Evolutionary conservation across 768 basidiomycete species (phyloP), one percentile per base, ranked within the genome.

Genomic region (Ramaria rubella): DNA sequence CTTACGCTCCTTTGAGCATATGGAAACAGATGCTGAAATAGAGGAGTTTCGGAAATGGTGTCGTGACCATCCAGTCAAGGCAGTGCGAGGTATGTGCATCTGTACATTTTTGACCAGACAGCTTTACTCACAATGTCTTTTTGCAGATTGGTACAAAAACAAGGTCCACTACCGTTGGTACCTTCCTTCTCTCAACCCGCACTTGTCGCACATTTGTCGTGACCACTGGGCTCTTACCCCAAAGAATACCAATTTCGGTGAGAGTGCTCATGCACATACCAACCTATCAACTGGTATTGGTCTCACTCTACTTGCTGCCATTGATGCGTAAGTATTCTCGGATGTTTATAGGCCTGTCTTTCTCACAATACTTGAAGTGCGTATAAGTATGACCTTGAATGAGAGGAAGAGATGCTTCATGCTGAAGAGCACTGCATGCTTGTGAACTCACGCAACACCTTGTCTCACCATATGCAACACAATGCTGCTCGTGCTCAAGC

Each of bases 101-200:
- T n/a, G n/a, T n/a, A n/a, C n/a, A n/a, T n/a, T 15, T 19, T 44
- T 42, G 21, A 19, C 17, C 17, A 9, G 23, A n/a, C 3, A 30
- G 1, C 17, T 26, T n/a, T n/a, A n/a, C n/a, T n/a, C n/a, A 31
- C 12, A 43, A n/a, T n/a, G 12, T 26, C 31, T 8, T 43, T 30
- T 33, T 19, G 31, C 11, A 65, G 64, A 65, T 48, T 61, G 59
- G 61, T 58, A 58, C 33, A 29, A 17, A 1, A 56, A 63, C 56
- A 65, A 65, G 38, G 50, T 48, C 4, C 57, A 56, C 1, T 42
- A 51, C 14, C 52, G 49, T 0, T 65, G 64, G 62, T 65, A 63
- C 34, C 61, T 60, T 11, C 61, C 61, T 0, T 63, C 62, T 0
- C 40, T 65, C 21, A 61, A 63, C 44, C n/a, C 31, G 15, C 50